Conservation (phyloP, 441 rosid genomes). For the Erysimum pusillum region DNA sequence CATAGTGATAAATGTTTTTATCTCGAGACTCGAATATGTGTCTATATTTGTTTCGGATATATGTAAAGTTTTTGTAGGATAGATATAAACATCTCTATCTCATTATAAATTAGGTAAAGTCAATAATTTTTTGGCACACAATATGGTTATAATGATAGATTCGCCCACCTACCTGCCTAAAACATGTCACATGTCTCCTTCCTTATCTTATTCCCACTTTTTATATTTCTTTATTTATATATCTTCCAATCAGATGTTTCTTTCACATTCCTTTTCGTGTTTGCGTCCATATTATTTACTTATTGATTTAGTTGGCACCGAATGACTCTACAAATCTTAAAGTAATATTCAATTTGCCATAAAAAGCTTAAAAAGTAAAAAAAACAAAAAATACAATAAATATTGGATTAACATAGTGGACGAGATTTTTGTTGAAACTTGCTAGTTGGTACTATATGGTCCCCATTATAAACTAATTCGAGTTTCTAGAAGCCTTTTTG, state of each 20-base stretch:
- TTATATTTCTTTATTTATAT: constrained; percentile 4
- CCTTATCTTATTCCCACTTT: constrained; percentile 39
- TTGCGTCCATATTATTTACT: constrained; percentile 9
- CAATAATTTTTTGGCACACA: constrained; percentile 37
- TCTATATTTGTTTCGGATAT: constrained; percentile 17
- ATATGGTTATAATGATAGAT: constrained; percentile 46
- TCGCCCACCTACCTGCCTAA: constrained; percentile 48
- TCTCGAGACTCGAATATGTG: constrained; percentile 6
- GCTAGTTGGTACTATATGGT: constrained; percentile 26
- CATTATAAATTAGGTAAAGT: constrained; percentile 37
- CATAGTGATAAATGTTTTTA: constrained; percentile 11
- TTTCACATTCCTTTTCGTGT: constrained; percentile 34
- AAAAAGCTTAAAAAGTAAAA: not conserved
- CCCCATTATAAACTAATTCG: constrained; percentile 27
- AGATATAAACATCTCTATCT: not conserved
- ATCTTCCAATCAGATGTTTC: constrained; percentile 26
- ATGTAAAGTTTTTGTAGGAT: not conserved
- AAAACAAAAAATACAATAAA: not conserved
- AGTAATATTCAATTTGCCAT: not conserved
- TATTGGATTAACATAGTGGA: not conserved
- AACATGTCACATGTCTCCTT: constrained; percentile 50
- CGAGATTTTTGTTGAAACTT: constrained; percentile 25
- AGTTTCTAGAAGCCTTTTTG: constrained; percentile 41
- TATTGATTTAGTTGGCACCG: constrained; percentile 8
- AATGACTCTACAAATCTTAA: not conserved